Evolutionary conservation across 1,139 yeast species (phyloP).

Genomic region (Suhomyces chickasaworum): DNA sequence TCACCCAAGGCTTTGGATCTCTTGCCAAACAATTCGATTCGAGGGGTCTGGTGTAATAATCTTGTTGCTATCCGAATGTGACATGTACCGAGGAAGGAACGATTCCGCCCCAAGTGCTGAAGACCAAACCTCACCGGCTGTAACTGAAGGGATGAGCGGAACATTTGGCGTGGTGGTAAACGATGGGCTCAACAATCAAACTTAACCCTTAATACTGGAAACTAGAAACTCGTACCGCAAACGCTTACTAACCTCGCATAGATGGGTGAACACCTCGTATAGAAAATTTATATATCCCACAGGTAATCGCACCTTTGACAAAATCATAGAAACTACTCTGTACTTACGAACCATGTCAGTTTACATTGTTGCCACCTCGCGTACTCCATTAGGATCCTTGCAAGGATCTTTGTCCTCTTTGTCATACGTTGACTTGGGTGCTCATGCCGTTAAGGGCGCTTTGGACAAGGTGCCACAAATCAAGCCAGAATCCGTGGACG

Average conservation of each 20-base stretch:
- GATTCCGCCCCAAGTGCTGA: background rate
- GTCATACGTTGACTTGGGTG: conserved; percentile 82
- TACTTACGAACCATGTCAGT: conserved; percentile 42
- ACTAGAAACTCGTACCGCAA: background rate
- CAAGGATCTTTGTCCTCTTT: conserved; percentile 79
- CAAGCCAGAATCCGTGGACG: conserved; percentile 79
- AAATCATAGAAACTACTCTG: conserved; percentile 2
- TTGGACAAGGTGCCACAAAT: conserved; percentile 80
- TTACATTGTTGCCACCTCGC: conserved; percentile 84
- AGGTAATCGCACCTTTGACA: conserved; percentile 5
- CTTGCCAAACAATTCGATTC: background rate
- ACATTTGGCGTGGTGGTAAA: background rate
- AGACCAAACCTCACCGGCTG: background rate
- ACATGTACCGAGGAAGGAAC: background rate
- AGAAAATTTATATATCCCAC: conserved; percentile 6
- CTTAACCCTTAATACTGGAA: background rate
- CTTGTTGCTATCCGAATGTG: background rate
- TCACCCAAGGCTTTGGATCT: background rate
- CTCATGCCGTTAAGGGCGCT: conserved; percentile 89
- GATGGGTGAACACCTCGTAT: conserved; percentile 4
- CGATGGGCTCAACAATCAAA: background rate
- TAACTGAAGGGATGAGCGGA: background rate
- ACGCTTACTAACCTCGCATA: conserved; percentile 3
- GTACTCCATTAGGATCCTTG: conserved; percentile 96
- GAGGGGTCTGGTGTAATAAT: background rate